These are phyloP conservation scores for Yamagishiella unicocca DNA, from an alignment of 139 green algal species.

Conservation along the genomic window DNA sequence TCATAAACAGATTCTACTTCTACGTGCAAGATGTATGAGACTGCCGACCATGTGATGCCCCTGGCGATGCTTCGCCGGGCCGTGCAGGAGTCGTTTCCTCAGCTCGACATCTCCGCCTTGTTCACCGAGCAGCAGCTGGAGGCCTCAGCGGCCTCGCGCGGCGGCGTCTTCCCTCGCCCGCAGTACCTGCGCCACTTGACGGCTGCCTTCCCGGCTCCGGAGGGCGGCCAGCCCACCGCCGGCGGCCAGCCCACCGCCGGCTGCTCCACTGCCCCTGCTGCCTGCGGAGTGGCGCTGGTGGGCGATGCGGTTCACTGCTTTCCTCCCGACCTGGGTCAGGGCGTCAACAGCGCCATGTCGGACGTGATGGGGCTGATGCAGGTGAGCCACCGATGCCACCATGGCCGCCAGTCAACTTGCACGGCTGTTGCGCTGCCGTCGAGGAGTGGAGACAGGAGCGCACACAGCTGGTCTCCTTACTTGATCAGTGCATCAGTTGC, in stretches of 20 bases:
- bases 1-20: too few relatives aligned
- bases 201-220: not conserved
- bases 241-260: too few relatives aligned
- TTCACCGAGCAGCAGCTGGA: conserved; percentile 6
- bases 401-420: too few relatives aligned
- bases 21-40: too few relatives aligned
- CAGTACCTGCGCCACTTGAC: conserved; percentile 44
- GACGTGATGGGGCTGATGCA: conserved; percentile 45
- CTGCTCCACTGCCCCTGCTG: not conserved
- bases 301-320: conserved; percentile 59
- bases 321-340: conserved; percentile 60
- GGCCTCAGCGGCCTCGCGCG: not conserved
- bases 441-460: too few relatives aligned
- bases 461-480: too few relatives aligned
- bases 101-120: conserved; percentile 28
- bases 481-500: too few relatives aligned
- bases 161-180: conserved; percentile 39
- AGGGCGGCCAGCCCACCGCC: too few relatives aligned
- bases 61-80: too few relatives aligned
- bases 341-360: conserved; percentile 55
- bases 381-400: too few relatives aligned
- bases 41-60: too few relatives aligned
- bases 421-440: too few relatives aligned
- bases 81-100: conserved; percentile 40
- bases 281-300: conserved; percentile 27